These are phyloP conservation scores for Phytomonas serpens DNA, from an alignment of 208 protist genomes.

Conservation along the genomic window DNA sequence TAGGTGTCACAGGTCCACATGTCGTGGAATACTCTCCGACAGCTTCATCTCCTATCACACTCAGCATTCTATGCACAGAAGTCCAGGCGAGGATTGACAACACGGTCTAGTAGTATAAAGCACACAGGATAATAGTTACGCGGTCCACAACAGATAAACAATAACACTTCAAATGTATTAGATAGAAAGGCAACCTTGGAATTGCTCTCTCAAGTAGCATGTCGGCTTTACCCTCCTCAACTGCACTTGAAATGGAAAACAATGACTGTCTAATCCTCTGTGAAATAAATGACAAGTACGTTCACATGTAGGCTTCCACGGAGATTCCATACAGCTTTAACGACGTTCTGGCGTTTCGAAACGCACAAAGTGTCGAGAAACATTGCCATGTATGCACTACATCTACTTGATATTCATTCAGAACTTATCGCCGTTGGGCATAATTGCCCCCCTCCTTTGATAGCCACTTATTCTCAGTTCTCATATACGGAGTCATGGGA, in stretches of 20 bases:
- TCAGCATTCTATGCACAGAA: background rate
- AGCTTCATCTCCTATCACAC: background rate
- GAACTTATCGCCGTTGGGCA: too few species aligned
- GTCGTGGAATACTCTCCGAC: background rate
- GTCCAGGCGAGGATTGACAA: background rate
- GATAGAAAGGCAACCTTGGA: background rate
- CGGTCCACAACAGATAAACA: background rate
- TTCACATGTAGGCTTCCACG: too few species aligned
- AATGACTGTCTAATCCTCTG: background rate
- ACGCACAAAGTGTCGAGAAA: too few species aligned
- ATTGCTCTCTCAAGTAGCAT: background rate
- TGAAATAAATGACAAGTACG: background rate
- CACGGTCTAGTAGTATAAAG: too few species aligned
- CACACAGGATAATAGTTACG: background rate
- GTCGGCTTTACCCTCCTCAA: background rate
- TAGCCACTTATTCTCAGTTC: too few species aligned
- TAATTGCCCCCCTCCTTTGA: too few species aligned
- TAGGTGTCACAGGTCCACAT: background rate
- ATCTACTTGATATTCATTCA: too few species aligned
- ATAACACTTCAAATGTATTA: background rate
- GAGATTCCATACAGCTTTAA: too few species aligned
- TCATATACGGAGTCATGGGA: too few species aligned
- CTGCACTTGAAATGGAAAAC: background rate
- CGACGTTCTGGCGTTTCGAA: too few species aligned
- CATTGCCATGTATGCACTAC: too few species aligned